Conservation (phyloP, 2,329 filamentous ascomycete genomes). For the Elsinoe necatrix region DNA sequence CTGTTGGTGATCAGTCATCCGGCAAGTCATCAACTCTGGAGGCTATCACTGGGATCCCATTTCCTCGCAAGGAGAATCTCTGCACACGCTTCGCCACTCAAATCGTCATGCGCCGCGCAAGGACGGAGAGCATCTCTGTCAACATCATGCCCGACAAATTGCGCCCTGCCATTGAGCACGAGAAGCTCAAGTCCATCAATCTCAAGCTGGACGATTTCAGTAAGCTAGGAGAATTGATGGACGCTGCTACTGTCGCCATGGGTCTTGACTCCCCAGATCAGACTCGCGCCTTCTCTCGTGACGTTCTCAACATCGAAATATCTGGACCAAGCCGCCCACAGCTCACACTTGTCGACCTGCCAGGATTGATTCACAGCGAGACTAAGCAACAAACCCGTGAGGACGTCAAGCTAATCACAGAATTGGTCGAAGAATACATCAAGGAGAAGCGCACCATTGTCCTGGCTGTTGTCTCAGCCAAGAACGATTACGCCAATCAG, state of each 20-base stretch:
- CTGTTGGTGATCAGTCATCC: constrained; percentile 52
- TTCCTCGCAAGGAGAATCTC: constrained; percentile 47
- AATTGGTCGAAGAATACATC: constrained; percentile 48
- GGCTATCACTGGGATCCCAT: constrained; percentile 53
- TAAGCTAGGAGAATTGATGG: constrained; percentile 43
- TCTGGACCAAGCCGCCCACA: constrained; percentile 35
- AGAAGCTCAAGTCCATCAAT: constrained; percentile 28
- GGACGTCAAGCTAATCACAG: constrained; percentile 28
- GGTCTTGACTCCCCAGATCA: constrained; percentile 30
- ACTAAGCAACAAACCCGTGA: constrained; percentile 27
- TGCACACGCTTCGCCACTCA: constrained; percentile 57
- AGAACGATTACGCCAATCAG: constrained; percentile 48
- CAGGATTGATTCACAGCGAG: constrained; percentile 32
- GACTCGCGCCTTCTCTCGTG: constrained; percentile 34
- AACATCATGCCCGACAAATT: constrained; percentile 25
- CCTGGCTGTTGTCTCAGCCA: constrained; percentile 31
- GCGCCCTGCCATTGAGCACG: constrained; percentile 24
- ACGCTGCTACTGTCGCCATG: constrained; percentile 45
- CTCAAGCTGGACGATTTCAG: constrained; percentile 29
- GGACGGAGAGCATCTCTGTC: constrained; percentile 18
- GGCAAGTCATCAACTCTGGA: constrained; percentile 60
- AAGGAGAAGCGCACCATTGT: constrained; percentile 48
- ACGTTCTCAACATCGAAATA: constrained; percentile 43
- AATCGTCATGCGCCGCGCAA: constrained; percentile 42
- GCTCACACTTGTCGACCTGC: constrained; percentile 30